phyloP scores from a whole-genome alignment of 352 stramenopile genomes.

The Globisporangium spiculum region DNA sequence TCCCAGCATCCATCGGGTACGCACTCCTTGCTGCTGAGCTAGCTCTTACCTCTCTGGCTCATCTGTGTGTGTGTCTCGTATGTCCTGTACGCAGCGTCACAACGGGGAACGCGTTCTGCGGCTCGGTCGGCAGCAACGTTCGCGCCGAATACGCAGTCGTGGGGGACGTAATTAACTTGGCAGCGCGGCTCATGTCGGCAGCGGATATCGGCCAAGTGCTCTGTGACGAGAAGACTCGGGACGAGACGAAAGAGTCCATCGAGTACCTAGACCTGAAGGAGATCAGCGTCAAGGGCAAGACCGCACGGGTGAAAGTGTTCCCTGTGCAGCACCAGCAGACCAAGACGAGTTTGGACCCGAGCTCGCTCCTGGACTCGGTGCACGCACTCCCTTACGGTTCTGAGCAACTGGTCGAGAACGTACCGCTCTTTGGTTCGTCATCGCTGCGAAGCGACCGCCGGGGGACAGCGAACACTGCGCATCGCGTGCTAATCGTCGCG shows the following conservation, averaged over 20 bases:
- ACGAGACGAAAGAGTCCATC: conserved; percentile 52
- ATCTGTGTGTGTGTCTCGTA: conserved; percentile 1
- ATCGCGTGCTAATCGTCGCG: conserved; percentile 53
- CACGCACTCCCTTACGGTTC: conserved; percentile 45
- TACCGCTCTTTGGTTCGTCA: conserved; percentile 44
- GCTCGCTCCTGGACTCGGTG: conserved; percentile 27
- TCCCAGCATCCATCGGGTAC: conserved; percentile 68
- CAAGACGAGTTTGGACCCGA: conserved; percentile 34
- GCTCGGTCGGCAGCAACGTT: conserved; percentile 62
- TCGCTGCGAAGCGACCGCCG: conserved; percentile 13
- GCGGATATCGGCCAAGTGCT: conserved; percentile 59
- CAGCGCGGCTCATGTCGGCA: conserved; percentile 72
- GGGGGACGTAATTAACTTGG: conserved; percentile 82
- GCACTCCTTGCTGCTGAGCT: not conserved
- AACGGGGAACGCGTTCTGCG: conserved; percentile 70
- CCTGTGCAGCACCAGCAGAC: conserved; percentile 33
- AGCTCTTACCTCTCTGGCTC: not conserved
- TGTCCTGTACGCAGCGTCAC: conserved; percentile 39
- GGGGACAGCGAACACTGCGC: conserved; percentile 4
- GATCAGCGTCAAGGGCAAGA: conserved; percentile 69
- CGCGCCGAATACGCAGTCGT: conserved; percentile 82
- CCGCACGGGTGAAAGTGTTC: conserved; percentile 40
- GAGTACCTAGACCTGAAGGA: conserved; percentile 45
- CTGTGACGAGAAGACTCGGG: conserved; percentile 65
- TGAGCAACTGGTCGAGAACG: conserved; percentile 42